Evolutionary conservation across 495 filamentous ascomycete genomes (phyloP), one percentile per base, ranked within the genome.

Genomic region (Penicillium fimorum): DNA sequence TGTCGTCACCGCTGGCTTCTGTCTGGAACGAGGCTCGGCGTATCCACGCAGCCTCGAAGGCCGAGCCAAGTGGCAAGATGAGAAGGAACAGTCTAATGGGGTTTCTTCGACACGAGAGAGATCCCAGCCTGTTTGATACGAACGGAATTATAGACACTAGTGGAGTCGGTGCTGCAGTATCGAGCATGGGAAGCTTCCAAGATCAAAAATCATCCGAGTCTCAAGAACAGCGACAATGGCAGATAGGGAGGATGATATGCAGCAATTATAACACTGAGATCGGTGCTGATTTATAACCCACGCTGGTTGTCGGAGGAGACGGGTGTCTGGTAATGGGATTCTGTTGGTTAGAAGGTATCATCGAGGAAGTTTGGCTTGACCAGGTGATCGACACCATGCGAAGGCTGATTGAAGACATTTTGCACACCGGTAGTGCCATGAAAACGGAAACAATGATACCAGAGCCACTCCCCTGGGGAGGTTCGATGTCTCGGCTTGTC

Each of bases 321-420:
- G 43, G 43, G 22, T 15, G 43, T 46, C 12, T 29, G 43, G 43
- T 5, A 15, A 12, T 46, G 4, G 4, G 11, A n/a, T 46, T 27
- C 2, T 46, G 24, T n/a, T 29, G 24, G 44, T 46, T 9, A 17
- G 44, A 29, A 27, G 27, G 15, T n/a, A 30, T 29, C 13, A 15
- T 46, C 15, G 44, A 47, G 10, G 42, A 25, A 25, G 44, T 30
- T 30, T 47, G 25, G 44, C 44, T 47, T 30, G 44, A 47, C 25
- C 15, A 3, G 4, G 25, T 30, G 13, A 30, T 47, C 12, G 11
- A 2, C 12, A 18, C 13, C 44, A 15, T 47, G 13, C 18, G 44
- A 30, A 47, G 27, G 11, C 11, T 15, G 15, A 18, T 47, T 9
- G 15, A 12, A 15, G 15, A 47, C 1, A 7, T 47, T 15, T 13